Evolutionary conservation across 1,284 basidiomycete species (phyloP), one percentile per base, ranked within the genome.

Genomic region (Taiwanofungus camphoratus): DNA sequence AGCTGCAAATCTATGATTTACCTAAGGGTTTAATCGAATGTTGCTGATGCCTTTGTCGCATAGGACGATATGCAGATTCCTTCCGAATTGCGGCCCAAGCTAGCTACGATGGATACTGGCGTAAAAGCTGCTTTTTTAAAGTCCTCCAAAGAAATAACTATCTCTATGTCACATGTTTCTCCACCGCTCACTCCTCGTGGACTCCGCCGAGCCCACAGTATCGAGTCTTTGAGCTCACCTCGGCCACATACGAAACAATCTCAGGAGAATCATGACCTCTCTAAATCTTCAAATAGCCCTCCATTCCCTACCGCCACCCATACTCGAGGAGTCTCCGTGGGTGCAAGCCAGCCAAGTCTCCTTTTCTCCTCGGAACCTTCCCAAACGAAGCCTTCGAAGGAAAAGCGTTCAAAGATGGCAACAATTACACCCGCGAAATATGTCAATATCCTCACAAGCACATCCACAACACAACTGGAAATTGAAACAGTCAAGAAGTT

Each of bases 41-140:
- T n/a, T n/a, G n/a, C n/a, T n/a, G n/a, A n/a, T n/a, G n/a, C n/a
- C n/a, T n/a, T n/a, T n/a, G n/a, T n/a, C n/a, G n/a, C 26, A 11
- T 54, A 91, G 87, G 85, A 91, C 59, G 85, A 90, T 42, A 76
- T 91, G 35, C 87, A 93, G 65, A 90, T 92, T 27, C 89, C 90
- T 3, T 65, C 76, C 1, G 79, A 77, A 8, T 67, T 92, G 13
- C 76, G 89, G 9, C 79, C 81, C 1, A 90, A 90, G 62, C 75
- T 93, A 4, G 68, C 73, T 30, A 76, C 77, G 18, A 87, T 93
- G 75, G 87, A 89, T 48, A 66, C 80, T 0, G 78, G 81, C 2
- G 89, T 93, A 30, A 92, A 92, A 57, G 86, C 86, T 3, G 86
- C 87, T n/a, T 92, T 93, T 86, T 68, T 93, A 43, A 89, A 87